Evolutionary conservation across 2,329 filamentous ascomycete species (phyloP), one percentile per base, ranked within the genome.

Genomic region (Myriosclerotinia curreyana): DNA sequence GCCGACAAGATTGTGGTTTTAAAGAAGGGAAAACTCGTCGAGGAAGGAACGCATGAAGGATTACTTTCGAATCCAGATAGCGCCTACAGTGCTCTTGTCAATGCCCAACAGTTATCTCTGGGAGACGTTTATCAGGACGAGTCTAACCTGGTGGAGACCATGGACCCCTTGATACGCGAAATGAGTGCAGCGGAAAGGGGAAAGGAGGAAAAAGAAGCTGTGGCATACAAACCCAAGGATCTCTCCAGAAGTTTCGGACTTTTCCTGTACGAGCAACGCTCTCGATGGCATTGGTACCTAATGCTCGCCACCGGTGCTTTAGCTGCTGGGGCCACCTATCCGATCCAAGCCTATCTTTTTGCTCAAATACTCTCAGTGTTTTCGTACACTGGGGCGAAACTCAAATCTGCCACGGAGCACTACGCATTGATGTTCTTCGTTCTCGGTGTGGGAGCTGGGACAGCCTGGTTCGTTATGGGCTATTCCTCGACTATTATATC

Each of bases 1-100:
- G 91, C 91, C 2, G 88, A 96, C 71, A 84, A 86, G 44, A 95
- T 96, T 62, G 79, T 92, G 8, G 91, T 96, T 0, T 75, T 96
- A 59, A 82, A 89, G 66, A 84, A 88, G 65, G 91, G 92, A 22
- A 81, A 83, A 61, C 83, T 92, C 0, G 81, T 88, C 8, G 91
- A 96, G 74, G 79, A 87, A 69, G 92, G 92, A 0, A 91, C 83
- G 0, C 92, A 96, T 68, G 84, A 91, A 8, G 82, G 85, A 51
- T 81, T 96, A 0, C 79, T 96, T 1, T 74, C 79, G 3, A 55
- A 72, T 53, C 79, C 85, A 5, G 79, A 78, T 3, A 85, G 89
- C 0, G 80, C 89, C 22, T 94, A 94, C 71, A 82, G 82, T 46
- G 82, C 82, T 2, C 81, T 93, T 6, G 89, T 92, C 1, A 78